These are phyloP conservation scores for Xylaria scruposa DNA, from an alignment of 495 filamentous ascomycete species.

Conservation along the genomic window DNA sequence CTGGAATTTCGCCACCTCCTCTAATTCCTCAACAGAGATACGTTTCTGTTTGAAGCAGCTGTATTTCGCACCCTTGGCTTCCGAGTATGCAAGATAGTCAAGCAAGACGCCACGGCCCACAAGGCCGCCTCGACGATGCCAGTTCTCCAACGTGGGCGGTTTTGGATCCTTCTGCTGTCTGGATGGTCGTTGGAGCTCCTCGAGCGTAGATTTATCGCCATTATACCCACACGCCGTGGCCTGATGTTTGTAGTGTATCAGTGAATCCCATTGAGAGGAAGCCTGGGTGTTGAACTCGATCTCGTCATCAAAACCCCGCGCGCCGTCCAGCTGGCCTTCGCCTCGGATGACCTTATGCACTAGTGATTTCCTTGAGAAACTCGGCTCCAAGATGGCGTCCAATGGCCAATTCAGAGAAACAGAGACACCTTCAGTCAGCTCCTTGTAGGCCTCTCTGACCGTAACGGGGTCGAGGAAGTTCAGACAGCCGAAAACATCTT, in stretches of 20 bases:
- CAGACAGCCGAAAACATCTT: neutral
- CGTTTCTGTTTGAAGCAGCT: neutral
- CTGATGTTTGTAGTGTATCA: conserved; percentile 8
- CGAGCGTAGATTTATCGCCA: neutral
- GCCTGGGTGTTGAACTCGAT: conserved; percentile 9
- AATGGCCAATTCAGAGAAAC: conserved; percentile 10
- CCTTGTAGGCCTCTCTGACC: conserved; percentile 6
- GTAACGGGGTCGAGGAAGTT: conserved; percentile 1
- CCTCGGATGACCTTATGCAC: neutral
- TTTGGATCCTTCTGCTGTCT: neutral
- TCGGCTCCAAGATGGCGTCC: neutral
- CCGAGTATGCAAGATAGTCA: conserved; percentile 9
- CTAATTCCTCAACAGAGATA: neutral
- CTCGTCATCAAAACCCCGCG: neutral
- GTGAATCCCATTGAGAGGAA: conserved; percentile 4
- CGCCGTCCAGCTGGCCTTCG: neutral
- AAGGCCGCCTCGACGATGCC: neutral
- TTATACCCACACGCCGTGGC: neutral
- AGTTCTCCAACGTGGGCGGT: neutral
- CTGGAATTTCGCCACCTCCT: neutral
- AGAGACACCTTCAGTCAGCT: neutral
- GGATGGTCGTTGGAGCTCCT: neutral
- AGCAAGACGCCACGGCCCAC: conserved; percentile 6
- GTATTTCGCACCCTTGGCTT: neutral
- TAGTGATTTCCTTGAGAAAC: neutral